Conservation (phyloP, 495 filamentous ascomycete species). For the Trichocladium uniseriatum region DNA sequence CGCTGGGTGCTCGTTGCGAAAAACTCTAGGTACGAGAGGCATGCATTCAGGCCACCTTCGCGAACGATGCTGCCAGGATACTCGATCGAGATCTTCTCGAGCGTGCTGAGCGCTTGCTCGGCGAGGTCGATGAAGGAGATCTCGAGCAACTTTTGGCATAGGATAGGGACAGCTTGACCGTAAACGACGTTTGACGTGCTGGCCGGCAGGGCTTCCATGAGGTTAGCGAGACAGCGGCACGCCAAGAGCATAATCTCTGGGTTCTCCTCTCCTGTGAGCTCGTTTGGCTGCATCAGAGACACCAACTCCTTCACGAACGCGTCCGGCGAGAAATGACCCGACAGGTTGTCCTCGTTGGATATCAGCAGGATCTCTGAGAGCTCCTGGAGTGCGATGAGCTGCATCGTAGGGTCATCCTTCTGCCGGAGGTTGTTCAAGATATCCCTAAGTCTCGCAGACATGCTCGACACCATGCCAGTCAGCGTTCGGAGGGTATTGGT, state of each 20-base stretch:
- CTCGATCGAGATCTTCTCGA: conserved; percentile 96
- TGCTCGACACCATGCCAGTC: conserved; percentile 82
- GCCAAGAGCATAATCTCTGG: conserved; percentile 97
- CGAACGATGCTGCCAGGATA: conserved; percentile 94
- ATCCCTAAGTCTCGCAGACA: conserved; percentile 69
- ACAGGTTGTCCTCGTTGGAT: conserved; percentile 93
- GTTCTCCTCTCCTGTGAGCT: conserved; percentile 77
- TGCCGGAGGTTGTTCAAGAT: conserved; percentile 75
- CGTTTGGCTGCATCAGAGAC: conserved; percentile 79
- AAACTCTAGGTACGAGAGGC: conserved; percentile 90
- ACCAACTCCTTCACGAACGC: conserved; percentile 93
- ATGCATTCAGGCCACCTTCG: conserved; percentile 89
- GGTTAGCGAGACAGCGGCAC: conserved; percentile 89
- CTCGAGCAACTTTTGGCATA: conserved; percentile 89
- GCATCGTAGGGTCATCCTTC: conserved; percentile 80
- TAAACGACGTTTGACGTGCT: conserved; percentile 95
- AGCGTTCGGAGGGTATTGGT: conserved; percentile 76
- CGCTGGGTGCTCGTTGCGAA: conserved; percentile 96
- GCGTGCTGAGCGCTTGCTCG: conserved; percentile 90
- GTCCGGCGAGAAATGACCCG: conserved; percentile 91
- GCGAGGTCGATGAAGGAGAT: conserved; percentile 95
- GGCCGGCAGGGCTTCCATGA: conserved; percentile 93
- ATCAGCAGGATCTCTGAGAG: conserved; percentile 87
- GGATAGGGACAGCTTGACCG: conserved; percentile 83
- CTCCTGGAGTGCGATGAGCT: conserved; percentile 87